Evolutionary conservation across 768 basidiomycete species (phyloP).

Genomic region (Lentinula boryana): DNA sequence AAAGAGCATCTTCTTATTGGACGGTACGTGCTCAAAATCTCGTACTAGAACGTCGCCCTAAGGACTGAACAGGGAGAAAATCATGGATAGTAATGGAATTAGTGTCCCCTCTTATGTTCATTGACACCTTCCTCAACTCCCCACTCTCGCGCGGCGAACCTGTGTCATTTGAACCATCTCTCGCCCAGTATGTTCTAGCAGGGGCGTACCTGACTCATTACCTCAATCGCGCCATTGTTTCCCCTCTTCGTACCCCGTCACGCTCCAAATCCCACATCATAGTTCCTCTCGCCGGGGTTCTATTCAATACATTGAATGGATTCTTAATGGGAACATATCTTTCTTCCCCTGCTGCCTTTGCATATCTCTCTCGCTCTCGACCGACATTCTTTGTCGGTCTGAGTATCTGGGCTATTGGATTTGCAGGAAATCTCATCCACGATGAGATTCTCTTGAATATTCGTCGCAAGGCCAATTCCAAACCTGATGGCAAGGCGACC

Average conservation of each 20-base stretch:
- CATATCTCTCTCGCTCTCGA: conserved; percentile 22
- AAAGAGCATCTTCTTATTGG: conserved; percentile 23
- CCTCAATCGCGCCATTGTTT: conserved; percentile 57
- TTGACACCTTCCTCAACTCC: conserved; percentile 24
- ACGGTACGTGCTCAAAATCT: background rate
- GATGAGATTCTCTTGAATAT: conserved; percentile 88
- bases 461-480: conserved; percentile 52
- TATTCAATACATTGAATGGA: conserved; percentile 56
- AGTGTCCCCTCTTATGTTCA: conserved; percentile 35
- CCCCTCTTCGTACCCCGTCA: conserved; percentile 55
- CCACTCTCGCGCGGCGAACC: conserved; percentile 21
- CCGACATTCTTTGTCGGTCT: conserved; percentile 52
- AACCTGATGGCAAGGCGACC: conserved; percentile 25
- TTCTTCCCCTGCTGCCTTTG: conserved; percentile 30
- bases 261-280: conserved; percentile 48
- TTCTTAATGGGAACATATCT: conserved; percentile 47
- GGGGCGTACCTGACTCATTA: conserved; percentile 51
- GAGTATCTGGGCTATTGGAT: conserved; percentile 62
- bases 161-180: conserved; percentile 17
- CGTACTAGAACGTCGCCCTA: background rate
- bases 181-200: conserved; percentile 35
- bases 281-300: conserved; percentile 36
- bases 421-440: conserved; percentile 77
- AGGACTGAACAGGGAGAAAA: conserved; percentile 24
- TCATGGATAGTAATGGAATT: conserved; percentile 54